phyloP scores from a whole-genome alignment of 2,329 filamentous ascomycete species.

The Colletotrichum paranaense region DNA sequence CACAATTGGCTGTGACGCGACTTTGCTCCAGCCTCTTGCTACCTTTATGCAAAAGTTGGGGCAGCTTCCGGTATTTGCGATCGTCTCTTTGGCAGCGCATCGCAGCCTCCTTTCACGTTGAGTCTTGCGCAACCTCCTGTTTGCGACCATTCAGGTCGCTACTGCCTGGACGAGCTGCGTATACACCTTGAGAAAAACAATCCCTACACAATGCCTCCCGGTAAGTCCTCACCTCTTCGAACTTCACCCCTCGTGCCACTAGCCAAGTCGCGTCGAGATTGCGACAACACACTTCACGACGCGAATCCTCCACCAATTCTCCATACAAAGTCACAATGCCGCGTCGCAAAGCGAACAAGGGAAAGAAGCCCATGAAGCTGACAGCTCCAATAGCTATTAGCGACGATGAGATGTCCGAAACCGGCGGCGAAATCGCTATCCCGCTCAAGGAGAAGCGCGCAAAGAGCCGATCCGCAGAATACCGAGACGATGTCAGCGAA shows the following conservation, averaged over 20 bases:
- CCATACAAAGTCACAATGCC: conserved; percentile 1
- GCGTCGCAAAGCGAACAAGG: background rate
- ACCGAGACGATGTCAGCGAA: conserved; percentile 14
- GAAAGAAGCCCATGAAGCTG: conserved; percentile 4
- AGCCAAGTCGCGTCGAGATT: conserved; percentile 10
- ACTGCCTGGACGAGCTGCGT: background rate
- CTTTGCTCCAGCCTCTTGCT: conserved; percentile 1
- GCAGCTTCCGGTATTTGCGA: background rate
- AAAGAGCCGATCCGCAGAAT: conserved; percentile 26
- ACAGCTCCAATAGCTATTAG: conserved; percentile 46
- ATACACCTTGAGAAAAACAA: background rate
- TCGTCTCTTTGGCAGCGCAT: background rate
- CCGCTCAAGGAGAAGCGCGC: conserved; percentile 17
- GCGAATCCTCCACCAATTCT: background rate
- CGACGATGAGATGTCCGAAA: conserved; percentile 49
- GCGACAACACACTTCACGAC: conserved; percentile 3
- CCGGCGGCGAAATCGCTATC: conserved; percentile 17
- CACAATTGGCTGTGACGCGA: conserved; percentile 6
- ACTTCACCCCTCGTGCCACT: background rate
- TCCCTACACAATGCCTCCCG: conserved; percentile 31
- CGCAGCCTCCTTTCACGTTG: background rate
- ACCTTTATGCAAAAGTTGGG: background rate
- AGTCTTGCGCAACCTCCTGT: background rate
- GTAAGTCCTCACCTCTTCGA: conserved; percentile 16
- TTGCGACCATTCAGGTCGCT: background rate